These are phyloP conservation scores for Ploettnerulaceae sp. DNA, from an alignment of 2,329 filamentous ascomycete genomes.

Conservation along the genomic window DNA sequence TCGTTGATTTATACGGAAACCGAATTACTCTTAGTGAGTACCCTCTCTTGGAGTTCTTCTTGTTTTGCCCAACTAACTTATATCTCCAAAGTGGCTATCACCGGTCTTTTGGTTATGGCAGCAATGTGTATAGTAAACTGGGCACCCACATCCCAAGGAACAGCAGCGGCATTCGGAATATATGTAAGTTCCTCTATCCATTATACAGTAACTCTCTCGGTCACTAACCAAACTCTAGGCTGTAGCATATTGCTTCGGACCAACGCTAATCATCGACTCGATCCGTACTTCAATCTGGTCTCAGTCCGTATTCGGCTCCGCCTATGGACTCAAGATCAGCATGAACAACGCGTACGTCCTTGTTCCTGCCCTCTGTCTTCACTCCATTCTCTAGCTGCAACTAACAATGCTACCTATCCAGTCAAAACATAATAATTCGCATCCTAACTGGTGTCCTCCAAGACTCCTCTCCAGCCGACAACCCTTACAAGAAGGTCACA, in stretches of 20 bases:
- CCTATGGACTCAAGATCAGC: constrained; percentile 55
- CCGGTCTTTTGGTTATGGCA: constrained; percentile 46
- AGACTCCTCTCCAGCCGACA: constrained; percentile 44
- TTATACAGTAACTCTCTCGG: neutral
- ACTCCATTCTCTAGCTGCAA: neutral
- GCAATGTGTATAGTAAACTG: constrained; percentile 52
- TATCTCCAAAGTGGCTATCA: constrained; percentile 35
- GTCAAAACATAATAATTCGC: constrained; percentile 56
- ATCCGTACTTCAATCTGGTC: constrained; percentile 57
- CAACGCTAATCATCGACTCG: constrained; percentile 55
- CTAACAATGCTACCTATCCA: constrained; percentile 27
- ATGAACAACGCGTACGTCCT: constrained; percentile 50
- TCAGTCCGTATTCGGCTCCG: constrained; percentile 55
- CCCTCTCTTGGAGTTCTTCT: neutral
- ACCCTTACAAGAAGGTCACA: constrained; percentile 51
- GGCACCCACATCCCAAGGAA: constrained; percentile 44
- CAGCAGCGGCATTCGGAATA: constrained; percentile 54
- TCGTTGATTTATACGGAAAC: constrained; percentile 52
- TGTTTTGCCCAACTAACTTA: neutral
- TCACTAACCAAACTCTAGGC: constrained; percentile 34
- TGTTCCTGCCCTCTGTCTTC: neutral
- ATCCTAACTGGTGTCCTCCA: constrained; percentile 55
- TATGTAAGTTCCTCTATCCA: constrained; percentile 34
- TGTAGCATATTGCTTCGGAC: constrained; percentile 49
- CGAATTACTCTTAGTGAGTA: constrained; percentile 41